Conservation (phyloP, 306 rosid species). For the Alnus rubra region DNA sequence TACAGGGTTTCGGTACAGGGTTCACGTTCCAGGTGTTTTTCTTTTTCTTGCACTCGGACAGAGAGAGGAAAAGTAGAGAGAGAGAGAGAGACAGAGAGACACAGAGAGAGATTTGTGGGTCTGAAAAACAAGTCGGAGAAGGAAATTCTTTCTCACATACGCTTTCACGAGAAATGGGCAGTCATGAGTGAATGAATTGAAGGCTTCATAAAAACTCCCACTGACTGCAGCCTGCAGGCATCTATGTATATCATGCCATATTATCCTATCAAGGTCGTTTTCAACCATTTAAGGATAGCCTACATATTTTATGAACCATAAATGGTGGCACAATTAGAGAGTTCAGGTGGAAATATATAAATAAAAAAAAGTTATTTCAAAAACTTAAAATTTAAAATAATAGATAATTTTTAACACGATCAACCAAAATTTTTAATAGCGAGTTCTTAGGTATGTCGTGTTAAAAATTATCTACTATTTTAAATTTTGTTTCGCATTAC, state of each 20-base stretch:
- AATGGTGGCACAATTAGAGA: background rate
- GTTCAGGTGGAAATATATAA: background rate
- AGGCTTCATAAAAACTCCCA: slow-evolving; percentile 46
- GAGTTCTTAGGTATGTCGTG: no score
- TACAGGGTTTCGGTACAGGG: slow-evolving; percentile 39
- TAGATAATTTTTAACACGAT: no score
- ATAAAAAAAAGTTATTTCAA: no score
- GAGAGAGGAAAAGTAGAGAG: slow-evolving; percentile 4
- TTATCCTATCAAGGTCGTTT: slow-evolving; percentile 4
- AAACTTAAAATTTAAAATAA: no score
- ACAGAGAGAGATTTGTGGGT: slow-evolving; percentile 33
- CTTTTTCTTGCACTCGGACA: slow-evolving; percentile 23
- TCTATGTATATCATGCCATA: slow-evolving; percentile 16
- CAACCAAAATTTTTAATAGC: no score
- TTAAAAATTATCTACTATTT: no score
- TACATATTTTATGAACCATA: slow-evolving; percentile 7
- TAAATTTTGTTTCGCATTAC: no score
- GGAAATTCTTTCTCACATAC: slow-evolving; percentile 39
- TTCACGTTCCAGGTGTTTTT: slow-evolving; percentile 70
- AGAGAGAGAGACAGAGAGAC: slow-evolving; percentile 25
- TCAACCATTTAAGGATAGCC: slow-evolving; percentile 11
- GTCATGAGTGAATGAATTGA: slow-evolving; percentile 50
- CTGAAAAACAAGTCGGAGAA: slow-evolving; percentile 22
- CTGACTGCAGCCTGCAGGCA: slow-evolving; percentile 26
- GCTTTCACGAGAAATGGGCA: slow-evolving; percentile 70